phyloP scores from a whole-genome alignment of 371 early-diverging fungal genomes.

The Lichtheimia hyalospora region DNA sequence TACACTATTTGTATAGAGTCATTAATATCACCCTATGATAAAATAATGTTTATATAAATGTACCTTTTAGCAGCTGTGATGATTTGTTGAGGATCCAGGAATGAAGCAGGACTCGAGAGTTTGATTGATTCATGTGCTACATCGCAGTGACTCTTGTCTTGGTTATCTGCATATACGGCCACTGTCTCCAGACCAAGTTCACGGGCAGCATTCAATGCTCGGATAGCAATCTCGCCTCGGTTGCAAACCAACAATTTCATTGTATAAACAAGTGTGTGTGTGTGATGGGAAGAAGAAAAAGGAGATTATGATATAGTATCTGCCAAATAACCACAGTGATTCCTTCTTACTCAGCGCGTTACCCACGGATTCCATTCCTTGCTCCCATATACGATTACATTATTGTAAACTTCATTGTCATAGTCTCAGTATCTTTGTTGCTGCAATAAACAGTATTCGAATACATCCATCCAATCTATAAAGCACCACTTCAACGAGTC shows the following conservation, averaged over 20 bases:
- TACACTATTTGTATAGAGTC: slow-evolving; percentile 9
- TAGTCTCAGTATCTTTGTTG: too few species aligned
- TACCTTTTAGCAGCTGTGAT: slow-evolving; percentile 35
- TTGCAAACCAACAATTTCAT: slow-evolving; percentile 38
- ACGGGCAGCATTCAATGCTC: slow-evolving; percentile 32
- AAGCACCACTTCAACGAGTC: slow-evolving; percentile 4
- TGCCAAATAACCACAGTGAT: slow-evolving; percentile 6
- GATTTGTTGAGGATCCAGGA: slow-evolving; percentile 28
- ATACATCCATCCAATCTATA: slow-evolving; percentile 8
- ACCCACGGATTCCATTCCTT: not conserved
- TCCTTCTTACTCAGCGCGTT: slow-evolving; percentile 13
- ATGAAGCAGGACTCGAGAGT: slow-evolving; percentile 20
- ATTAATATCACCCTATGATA: not conserved
- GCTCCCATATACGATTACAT: too few species aligned
- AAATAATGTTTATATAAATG: not conserved
- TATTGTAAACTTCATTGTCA: too few species aligned
- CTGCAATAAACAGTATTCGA: not conserved
- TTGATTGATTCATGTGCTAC: slow-evolving; percentile 25
- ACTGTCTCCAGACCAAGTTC: slow-evolving; percentile 37
- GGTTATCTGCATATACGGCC: slow-evolving; percentile 35
- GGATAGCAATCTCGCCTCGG: slow-evolving; percentile 49
- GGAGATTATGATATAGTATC: not conserved
- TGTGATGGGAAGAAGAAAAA: not conserved
- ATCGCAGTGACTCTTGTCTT: slow-evolving; percentile 34
- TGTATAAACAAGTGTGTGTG: not conserved